These are phyloP conservation scores for Teunomyces tritomae DNA, from an alignment of 805 yeast species.

Conservation along the genomic window DNA sequence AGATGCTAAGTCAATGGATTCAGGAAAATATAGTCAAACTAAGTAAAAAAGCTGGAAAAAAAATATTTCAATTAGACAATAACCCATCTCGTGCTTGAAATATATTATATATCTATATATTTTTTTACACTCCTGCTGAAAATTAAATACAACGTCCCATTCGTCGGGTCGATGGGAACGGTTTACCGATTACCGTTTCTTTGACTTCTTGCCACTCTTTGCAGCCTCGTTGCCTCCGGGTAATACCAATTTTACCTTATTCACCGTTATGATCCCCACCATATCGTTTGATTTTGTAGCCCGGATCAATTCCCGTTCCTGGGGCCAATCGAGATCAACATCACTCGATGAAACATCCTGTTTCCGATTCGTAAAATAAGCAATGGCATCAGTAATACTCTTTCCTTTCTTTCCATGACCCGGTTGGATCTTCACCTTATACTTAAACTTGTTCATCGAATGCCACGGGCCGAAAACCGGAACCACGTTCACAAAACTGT, in stretches of 20 bases:
- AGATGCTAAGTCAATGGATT: neutral
- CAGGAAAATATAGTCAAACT: neutral
- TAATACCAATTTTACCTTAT: slow-evolving; percentile 62
- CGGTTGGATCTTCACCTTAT: slow-evolving; percentile 81
- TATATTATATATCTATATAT: too few species aligned
- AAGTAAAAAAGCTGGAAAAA: neutral
- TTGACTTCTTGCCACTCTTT: slow-evolving; percentile 15
- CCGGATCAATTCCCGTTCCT: slow-evolving; percentile 57
- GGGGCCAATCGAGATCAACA: slow-evolving; percentile 65
- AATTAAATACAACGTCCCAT: neutral
- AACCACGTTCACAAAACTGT: slow-evolving; percentile 58
- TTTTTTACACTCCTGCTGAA: neutral
- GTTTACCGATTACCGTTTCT: slow-evolving; percentile 1
- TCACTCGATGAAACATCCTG: slow-evolving; percentile 45
- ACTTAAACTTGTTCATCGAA: slow-evolving; percentile 68
- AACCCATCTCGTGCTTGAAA: neutral
- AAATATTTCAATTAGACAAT: neutral
- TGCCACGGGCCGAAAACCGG: slow-evolving; percentile 95
- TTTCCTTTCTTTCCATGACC: slow-evolving; percentile 85
- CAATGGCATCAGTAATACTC: slow-evolving; percentile 66
- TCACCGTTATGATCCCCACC: slow-evolving; percentile 64
- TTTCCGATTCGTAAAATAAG: slow-evolving; percentile 51
- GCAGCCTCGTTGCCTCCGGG: slow-evolving; percentile 45
- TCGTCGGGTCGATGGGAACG: too few species aligned
- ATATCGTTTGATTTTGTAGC: slow-evolving; percentile 62